Evolutionary conservation across 805 yeast species (phyloP).

Genomic region (Monosporozyma siamensis): DNA sequence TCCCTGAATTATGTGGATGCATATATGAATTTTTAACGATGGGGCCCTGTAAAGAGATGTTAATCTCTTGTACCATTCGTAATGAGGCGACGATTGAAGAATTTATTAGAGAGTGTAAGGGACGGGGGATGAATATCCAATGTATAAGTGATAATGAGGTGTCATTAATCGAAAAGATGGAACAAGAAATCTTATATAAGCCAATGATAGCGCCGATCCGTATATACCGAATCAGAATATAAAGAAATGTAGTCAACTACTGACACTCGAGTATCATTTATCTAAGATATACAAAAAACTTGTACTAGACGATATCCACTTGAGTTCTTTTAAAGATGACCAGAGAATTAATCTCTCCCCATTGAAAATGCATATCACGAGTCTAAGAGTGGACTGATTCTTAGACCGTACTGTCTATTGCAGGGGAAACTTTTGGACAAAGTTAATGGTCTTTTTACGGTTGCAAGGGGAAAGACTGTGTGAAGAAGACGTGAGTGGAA

Average conservation of each 20-base stretch:
- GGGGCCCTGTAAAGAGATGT: constrained; percentile 11
- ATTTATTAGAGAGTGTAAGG: constrained; percentile 34
- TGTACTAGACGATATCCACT: too few species aligned
- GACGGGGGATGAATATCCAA: constrained; percentile 13
- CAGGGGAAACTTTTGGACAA: constrained; percentile 63
- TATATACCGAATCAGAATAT: not conserved
- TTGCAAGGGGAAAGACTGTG: not conserved
- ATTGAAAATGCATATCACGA: constrained; percentile 26
- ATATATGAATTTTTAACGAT: constrained; percentile 25
- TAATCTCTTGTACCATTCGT: constrained; percentile 68
- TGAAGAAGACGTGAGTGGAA: constrained; percentile 1
- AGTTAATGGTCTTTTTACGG: constrained; percentile 30
- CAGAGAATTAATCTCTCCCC: constrained; percentile 22
- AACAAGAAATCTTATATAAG: constrained; percentile 6
- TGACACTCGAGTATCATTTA: constrained; percentile 32
- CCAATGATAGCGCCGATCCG: constrained; percentile 18
- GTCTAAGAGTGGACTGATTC: constrained; percentile 12
- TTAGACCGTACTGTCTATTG: constrained; percentile 53
- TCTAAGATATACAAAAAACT: not conserved
- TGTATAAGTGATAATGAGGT: constrained; percentile 13
- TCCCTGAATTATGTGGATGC: constrained; percentile 46
- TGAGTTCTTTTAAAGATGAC: constrained; percentile 29
- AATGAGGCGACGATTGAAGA: constrained; percentile 41
- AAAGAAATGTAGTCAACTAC: constrained; percentile 22
- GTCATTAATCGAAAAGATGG: not conserved